Base-by-base conservation (phyloP, 495 filamentous ascomycete genomes). In the Lasiosphaeria hispida region DNA sequence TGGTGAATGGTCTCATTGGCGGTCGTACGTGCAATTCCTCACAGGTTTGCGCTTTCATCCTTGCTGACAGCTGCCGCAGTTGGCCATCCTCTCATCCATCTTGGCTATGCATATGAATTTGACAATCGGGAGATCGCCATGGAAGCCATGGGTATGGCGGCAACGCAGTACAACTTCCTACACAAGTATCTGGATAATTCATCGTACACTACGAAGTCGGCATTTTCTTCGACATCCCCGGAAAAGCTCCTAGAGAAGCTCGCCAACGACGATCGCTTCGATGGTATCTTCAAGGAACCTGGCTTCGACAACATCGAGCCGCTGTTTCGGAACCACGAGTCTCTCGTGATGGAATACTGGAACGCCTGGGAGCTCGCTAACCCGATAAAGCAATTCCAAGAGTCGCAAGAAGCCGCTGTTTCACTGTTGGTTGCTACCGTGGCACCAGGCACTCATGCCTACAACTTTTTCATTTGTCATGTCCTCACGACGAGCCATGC, bases 401-500 rank as follows among this genome's bases (percentile, higher is more conserved):
- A 90, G 40, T 90, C 85, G 5, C 91, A 96, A 65, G 79, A 87
- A 63, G 83, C 87, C 2, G 91, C 91, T 2, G 83, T 85, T 0
- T 85, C 86, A 0, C 65, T 97, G 2, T 73, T 97, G 0, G 79
- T 89, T 3, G 78, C 75, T 5, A 87, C 85, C 2, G 79, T 84
- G 0, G 64, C 77, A 10, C 75, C 78, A 0, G 84, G 82, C 0
- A 84, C 84, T 5, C 78, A 83, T 51, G 66, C 75, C 1, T 94
- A 90, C 70, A 90, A 96, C 70, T 96, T 96, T 74, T 96, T 91
- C 74, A 62, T 91, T 54, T 83, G 88, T 11, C 91, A 96, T 62
- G 61, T 90, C 10, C 75, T 97, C 34, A 95, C 91, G 0, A 86
- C 88, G 34, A 90, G 86, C 58, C 91, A 97, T 68, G 94, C 94